A percentile compares a stretch with the other conserved stretches of the same genome.
phyloP scores from a whole-genome alignment of 139 green algal species.

The Chlamydomonas schloesseri region DNA sequence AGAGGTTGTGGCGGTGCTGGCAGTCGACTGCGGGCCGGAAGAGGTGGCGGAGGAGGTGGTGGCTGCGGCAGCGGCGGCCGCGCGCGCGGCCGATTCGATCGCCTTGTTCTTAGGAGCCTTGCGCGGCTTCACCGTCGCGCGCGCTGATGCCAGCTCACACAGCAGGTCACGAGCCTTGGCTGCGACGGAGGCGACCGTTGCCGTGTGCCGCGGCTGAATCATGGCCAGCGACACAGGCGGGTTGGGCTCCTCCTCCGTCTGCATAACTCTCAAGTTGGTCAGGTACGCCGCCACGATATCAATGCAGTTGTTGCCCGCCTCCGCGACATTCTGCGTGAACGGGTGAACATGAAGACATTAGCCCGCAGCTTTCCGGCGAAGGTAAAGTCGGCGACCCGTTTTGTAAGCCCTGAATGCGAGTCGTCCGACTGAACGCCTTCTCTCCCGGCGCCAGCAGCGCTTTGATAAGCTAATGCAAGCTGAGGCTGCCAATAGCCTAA shows the following conservation, averaged over 20 bases:
- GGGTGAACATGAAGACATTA: neutral
- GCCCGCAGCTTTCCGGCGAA: neutral
- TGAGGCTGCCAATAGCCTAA: no score
- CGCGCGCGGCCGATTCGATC: constrained; percentile 22
- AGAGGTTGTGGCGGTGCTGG: no score
- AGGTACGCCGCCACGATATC: constrained; percentile 44
- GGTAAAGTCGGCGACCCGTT: neutral
- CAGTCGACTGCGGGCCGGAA: no score
- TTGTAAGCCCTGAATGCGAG: no score
- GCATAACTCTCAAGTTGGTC: constrained; percentile 35
- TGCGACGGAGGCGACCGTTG: constrained; percentile 19
- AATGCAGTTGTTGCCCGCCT: constrained; percentile 43
- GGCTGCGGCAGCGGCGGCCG: neutral
- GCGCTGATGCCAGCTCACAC: constrained; percentile 14
- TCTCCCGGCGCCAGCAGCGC: no score
- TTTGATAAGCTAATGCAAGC: no score
- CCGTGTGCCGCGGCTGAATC: constrained; percentile 32
- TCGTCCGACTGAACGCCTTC: no score
- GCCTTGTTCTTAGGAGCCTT: constrained; percentile 47
- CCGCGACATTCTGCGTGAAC: constrained; percentile 27
- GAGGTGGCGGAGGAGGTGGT: neutral
- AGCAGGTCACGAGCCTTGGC: constrained; percentile 32
- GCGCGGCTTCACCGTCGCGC: constrained; percentile 27
- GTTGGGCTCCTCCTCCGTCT: constrained; percentile 32
- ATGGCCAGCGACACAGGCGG: constrained; percentile 33